A percentile compares a stretch with the other conserved stretches of the same genome.
Evolutionary conservation across 257 asterid species (phyloP).

Genomic region (Jaltomata sinuosa): DNA sequence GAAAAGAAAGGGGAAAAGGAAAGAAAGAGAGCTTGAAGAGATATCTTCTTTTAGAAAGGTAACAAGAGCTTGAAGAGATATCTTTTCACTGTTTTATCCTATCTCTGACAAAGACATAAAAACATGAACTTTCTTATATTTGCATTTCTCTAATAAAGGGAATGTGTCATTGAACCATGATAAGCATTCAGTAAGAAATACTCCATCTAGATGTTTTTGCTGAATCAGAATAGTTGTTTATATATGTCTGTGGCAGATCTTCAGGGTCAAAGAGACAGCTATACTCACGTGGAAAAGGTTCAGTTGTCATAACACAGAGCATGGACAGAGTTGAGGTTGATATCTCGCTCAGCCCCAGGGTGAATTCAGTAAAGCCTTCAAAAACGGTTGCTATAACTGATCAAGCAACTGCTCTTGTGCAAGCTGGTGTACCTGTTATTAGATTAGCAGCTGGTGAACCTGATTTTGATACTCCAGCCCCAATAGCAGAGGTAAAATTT

Average conservation of each 20-base stretch:
- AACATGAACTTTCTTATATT: neutral
- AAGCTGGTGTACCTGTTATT: constrained; percentile 94
- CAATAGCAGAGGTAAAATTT: constrained; percentile 66
- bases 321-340: constrained; percentile 51
- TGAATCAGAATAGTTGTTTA: neutral
- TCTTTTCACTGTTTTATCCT: neutral
- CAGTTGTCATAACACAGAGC: constrained; percentile 29
- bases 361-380: constrained; percentile 86
- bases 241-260: constrained; percentile 24
- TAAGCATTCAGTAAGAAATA: neutral
- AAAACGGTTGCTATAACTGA: constrained; percentile 89
- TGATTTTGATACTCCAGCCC: constrained; percentile 88
- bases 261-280: constrained; percentile 14
- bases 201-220: neutral
- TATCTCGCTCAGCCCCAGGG: constrained; percentile 71
- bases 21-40: neutral
- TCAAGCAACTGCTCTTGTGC: constrained; percentile 86
- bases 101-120: neutral
- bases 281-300: constrained; percentile 17
- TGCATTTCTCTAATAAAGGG: neutral
- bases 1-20: neutral
- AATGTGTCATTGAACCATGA: neutral
- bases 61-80: neutral
- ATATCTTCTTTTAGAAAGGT: neutral
- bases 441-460: constrained; percentile 96